phyloP scores from a whole-genome alignment of 805 yeast species.

The Candida tammaniensis region DNA sequence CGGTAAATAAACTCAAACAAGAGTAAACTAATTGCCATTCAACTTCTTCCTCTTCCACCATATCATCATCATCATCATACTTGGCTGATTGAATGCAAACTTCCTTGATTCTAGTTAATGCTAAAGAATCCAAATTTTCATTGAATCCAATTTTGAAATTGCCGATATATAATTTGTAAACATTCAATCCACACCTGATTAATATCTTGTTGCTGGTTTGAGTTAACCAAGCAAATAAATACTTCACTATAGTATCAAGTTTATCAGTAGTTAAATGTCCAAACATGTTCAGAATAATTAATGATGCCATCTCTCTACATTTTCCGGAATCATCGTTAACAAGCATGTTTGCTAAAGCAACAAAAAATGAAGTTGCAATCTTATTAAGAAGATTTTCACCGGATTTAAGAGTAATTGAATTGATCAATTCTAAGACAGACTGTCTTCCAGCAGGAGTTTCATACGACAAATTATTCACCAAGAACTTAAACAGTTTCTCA shows the following conservation, averaged over 20 bases:
- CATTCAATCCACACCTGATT: conserved; percentile 69
- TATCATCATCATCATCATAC: conserved; percentile 28
- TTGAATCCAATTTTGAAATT: conserved; percentile 44
- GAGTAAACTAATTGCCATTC: conserved; percentile 81
- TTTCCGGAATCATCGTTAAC: conserved; percentile 73
- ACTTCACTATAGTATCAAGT: conserved; percentile 38
- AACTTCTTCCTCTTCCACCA: conserved; percentile 28
- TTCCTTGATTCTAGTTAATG: conserved; percentile 19
- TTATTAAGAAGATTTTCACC: conserved; percentile 56
- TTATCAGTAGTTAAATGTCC: conserved; percentile 36
- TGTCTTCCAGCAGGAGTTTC: conserved; percentile 84
- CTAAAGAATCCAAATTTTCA: conserved; percentile 39
- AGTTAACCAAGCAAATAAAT: conserved; percentile 59
- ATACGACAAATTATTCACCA: conserved; percentile 78
- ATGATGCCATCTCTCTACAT: conserved; percentile 81
- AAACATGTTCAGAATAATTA: conserved; percentile 55
- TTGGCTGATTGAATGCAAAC: conserved; percentile 30
- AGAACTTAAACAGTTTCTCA: conserved; percentile 76
- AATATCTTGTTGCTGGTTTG: conserved; percentile 52
- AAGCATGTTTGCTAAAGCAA: conserved; percentile 73
- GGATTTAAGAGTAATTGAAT: conserved; percentile 64
- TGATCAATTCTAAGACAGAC: conserved; percentile 85
- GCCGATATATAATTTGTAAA: conserved; percentile 59
- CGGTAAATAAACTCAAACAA: conserved; percentile 51
- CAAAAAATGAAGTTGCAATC: conserved; percentile 73